phyloP scores from a whole-genome alignment of 1,139 yeast species.

The Maudiozyma humilis region DNA sequence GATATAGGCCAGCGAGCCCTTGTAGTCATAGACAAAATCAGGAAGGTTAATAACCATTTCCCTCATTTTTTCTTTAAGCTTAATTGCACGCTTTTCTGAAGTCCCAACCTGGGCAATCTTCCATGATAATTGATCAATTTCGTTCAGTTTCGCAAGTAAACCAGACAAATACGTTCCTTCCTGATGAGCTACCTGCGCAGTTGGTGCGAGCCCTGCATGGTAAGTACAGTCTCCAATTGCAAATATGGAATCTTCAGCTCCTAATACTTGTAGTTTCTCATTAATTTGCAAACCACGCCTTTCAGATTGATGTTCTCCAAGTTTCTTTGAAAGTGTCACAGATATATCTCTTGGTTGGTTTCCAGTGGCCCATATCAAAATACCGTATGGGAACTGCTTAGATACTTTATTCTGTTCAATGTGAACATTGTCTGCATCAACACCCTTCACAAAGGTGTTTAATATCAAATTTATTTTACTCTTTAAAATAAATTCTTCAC shows the following conservation, averaged over 20 bases:
- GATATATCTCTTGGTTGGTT: slow-evolving; percentile 80
- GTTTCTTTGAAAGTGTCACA: slow-evolving; percentile 54
- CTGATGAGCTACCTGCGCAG: slow-evolving; percentile 96
- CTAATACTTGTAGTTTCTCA: slow-evolving; percentile 75
- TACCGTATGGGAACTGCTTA: slow-evolving; percentile 75
- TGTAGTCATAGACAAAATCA: slow-evolving; percentile 53
- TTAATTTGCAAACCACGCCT: slow-evolving; percentile 84
- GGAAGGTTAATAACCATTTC: slow-evolving; percentile 36
- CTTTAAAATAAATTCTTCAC: slow-evolving; percentile 70
- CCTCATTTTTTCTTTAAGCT: slow-evolving; percentile 24
- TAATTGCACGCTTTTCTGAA: slow-evolving; percentile 19
- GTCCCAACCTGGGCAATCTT: slow-evolving; percentile 31
- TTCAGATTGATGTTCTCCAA: slow-evolving; percentile 56
- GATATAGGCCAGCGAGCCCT: slow-evolving; percentile 72
- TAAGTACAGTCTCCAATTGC: slow-evolving; percentile 93
- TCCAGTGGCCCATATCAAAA: slow-evolving; percentile 96
- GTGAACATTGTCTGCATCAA: slow-evolving; percentile 55
- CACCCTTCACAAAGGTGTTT: slow-evolving; percentile 83
- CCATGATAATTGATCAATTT: slow-evolving; percentile 54
- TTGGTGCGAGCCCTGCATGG: slow-evolving; percentile 82
- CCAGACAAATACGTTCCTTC: slow-evolving; percentile 78
- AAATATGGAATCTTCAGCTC: slow-evolving; percentile 66
- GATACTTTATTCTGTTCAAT: slow-evolving; percentile 54
- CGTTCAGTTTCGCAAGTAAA: slow-evolving; percentile 60
- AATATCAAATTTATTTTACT: slow-evolving; percentile 72